Evolutionary conservation across 2,329 filamentous ascomycete species (phyloP), one percentile per base, ranked within the genome.

Genomic region (Dryadomyces quercus-mongolicae): DNA sequence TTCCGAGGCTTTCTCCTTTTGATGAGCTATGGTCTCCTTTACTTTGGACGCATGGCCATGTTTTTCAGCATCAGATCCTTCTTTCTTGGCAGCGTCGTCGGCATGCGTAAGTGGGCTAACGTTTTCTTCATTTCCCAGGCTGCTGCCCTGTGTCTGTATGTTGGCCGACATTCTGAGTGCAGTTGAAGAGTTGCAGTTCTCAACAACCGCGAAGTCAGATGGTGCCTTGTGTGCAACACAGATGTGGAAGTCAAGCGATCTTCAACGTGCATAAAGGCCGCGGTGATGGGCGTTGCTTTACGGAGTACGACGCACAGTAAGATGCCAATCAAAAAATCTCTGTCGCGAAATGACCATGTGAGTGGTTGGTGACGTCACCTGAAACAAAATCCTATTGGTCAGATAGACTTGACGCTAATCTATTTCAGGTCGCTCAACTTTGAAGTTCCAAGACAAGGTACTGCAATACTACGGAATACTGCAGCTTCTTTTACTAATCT

Each of bases 1-100:
- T 34, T 48, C 52, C 9, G 36, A 25, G 18, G 49, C n/a, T 22
- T 55, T 56, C 16, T 53, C 40, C 13, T 55, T 53, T n/a, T 55
- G 40, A 25, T 50, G 43, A 3, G 36, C 38, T 7, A 49, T 5
- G 5, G 22, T 52, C 34, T 51, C 42, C 10, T 53, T 55, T 3
- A 47, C 12, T 10, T 42, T 45, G 25, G 34, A 16, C 12, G 8
- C 15, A n/a, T 1, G 21, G 44, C 9, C n/a, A 15, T 48, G 18
- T 13, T 38, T 34, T 15, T 36, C 22, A 13, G 21, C 8, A 20
- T 51, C 49, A 5, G 13, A 3, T 7, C 16, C n/a, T 40, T 22
- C 20, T 15, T 22, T 44, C 18, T 25, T 18, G 7, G 16, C 36
- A 25, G 49, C 25, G 25, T 5, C 25, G 25, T 31, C 25, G 25